phyloP scores from a whole-genome alignment of 2,329 filamentous ascomycete species.

The Trichoderma guizhouense region DNA sequence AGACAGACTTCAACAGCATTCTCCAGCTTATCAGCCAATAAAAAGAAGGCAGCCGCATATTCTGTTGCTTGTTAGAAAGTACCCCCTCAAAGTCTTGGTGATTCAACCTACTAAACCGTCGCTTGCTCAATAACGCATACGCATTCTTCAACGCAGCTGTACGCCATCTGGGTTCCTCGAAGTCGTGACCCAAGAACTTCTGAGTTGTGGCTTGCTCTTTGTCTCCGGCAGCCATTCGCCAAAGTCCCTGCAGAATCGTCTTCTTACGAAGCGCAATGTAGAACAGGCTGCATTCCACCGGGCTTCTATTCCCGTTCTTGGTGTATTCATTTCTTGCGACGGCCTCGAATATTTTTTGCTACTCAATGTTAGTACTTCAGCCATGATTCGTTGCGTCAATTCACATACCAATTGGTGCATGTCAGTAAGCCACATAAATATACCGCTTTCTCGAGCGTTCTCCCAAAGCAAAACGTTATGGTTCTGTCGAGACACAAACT shows the following conservation, averaged over 20 bases:
- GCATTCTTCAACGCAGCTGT: slow-evolving; percentile 93
- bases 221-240: slow-evolving; percentile 91
- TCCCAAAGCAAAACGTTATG: slow-evolving; percentile 80
- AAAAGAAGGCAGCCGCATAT: slow-evolving; percentile 94
- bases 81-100: neutral
- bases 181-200: slow-evolving; percentile 83
- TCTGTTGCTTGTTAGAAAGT: slow-evolving; percentile 45
- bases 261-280: slow-evolving; percentile 93
- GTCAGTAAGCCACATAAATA: slow-evolving; percentile 95
- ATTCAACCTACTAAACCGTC: slow-evolving; percentile 67
- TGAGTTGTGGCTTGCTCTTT: slow-evolving; percentile 79
- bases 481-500: slow-evolving; percentile 77
- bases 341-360: slow-evolving; percentile 72
- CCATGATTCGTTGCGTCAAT: neutral
- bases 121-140: slow-evolving; percentile 87
- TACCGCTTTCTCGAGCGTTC: slow-evolving; percentile 77
- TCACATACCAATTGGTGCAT: slow-evolving; percentile 65
- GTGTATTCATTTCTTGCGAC: slow-evolving; percentile 93
- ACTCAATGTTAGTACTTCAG: slow-evolving; percentile 17
- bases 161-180: slow-evolving; percentile 80
- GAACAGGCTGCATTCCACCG: slow-evolving; percentile 84
- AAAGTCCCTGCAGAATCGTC: slow-evolving; percentile 80
- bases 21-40: slow-evolving; percentile 78
- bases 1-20: slow-evolving; percentile 85
- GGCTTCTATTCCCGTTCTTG: slow-evolving; percentile 80